A percentile compares a stretch with the other conserved stretches of the same genome.
Conservation (phyloP, 108 stramenopile genomes). For the Skeletonema tropicum region DNA sequence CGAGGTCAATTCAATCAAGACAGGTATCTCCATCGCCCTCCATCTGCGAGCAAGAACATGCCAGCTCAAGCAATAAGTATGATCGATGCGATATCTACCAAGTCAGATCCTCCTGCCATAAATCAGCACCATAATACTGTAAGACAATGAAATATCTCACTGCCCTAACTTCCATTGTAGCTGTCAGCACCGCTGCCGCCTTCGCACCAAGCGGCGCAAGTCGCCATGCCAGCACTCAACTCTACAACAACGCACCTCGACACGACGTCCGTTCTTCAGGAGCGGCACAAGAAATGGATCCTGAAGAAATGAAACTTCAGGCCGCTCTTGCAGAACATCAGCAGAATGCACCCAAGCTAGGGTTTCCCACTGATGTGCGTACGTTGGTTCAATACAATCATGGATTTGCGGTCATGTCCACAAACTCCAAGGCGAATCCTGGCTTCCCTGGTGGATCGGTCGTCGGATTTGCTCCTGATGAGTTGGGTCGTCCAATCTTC, state of each 20-base stretch:
- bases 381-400: conserved; percentile 86
- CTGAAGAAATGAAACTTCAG: conserved; percentile 60
- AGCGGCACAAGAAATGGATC: conserved; percentile 50
- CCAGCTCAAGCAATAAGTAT: too few relatives aligned
- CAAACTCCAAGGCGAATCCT: conserved; percentile 77
- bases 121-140: not conserved
- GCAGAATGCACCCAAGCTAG: conserved; percentile 72
- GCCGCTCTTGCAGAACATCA: conserved; percentile 63
- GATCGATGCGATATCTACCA: not conserved
- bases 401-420: conserved; percentile 89
- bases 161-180: not conserved
- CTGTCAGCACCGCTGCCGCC: not conserved
- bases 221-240: not conserved
- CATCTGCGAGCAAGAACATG: too few relatives aligned
- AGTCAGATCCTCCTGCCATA: not conserved
- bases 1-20: too few relatives aligned
- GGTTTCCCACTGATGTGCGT: conserved; percentile 70
- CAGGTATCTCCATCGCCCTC: too few relatives aligned
- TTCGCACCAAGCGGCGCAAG: conserved; percentile 2
- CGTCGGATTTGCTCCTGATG: conserved; percentile 94
- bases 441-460: conserved; percentile 93
- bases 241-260: conserved; percentile 32
- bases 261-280: conserved; percentile 54
- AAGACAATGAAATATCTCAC: not conserved
- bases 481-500: conserved; percentile 89